phyloP scores from a whole-genome alignment of 169 alveolate species.

The Eimeria acervulina region DNA sequence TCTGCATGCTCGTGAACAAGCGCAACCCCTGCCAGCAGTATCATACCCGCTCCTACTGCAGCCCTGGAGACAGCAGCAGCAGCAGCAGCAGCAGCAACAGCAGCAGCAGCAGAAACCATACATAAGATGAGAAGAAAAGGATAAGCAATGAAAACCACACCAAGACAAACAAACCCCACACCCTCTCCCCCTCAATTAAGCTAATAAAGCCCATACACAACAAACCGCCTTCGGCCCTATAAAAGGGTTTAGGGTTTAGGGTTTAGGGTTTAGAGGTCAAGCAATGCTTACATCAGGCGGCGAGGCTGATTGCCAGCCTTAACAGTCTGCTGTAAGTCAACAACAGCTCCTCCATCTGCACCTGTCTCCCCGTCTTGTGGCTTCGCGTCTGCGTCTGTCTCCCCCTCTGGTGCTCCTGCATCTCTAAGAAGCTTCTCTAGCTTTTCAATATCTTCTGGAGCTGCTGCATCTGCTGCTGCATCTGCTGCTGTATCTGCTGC shows the following conservation, averaged over 20 bases:
- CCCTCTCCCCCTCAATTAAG: too few relatives aligned
- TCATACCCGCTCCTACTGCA: not conserved
- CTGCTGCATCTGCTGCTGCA: not conserved
- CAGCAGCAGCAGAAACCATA: not conserved
- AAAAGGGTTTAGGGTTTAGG: conserved; percentile 10
- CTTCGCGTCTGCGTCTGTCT: too few relatives aligned
- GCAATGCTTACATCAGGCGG: conserved; percentile 1
- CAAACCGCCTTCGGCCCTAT: too few relatives aligned
- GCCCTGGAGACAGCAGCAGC: conserved; percentile 38
- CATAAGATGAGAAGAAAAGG: not conserved
- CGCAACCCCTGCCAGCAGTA: conserved; percentile 35
- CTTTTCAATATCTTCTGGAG: too few relatives aligned
- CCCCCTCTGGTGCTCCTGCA: not conserved
- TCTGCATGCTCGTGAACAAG: not conserved
- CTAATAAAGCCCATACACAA: not conserved
- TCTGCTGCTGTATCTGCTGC: too few relatives aligned
- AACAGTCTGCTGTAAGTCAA: too few relatives aligned
- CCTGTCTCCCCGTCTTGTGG: not conserved
- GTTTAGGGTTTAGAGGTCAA: not conserved
- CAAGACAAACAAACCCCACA: too few relatives aligned
- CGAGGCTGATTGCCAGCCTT: not conserved
- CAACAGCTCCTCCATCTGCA: not conserved
- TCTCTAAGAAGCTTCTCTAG: not conserved
- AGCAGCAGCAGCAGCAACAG: conserved; percentile 41
- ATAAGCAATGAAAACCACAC: not conserved